phyloP scores from a whole-genome alignment of 768 basidiomycete genomes.

The Leccinum variicolor region DNA sequence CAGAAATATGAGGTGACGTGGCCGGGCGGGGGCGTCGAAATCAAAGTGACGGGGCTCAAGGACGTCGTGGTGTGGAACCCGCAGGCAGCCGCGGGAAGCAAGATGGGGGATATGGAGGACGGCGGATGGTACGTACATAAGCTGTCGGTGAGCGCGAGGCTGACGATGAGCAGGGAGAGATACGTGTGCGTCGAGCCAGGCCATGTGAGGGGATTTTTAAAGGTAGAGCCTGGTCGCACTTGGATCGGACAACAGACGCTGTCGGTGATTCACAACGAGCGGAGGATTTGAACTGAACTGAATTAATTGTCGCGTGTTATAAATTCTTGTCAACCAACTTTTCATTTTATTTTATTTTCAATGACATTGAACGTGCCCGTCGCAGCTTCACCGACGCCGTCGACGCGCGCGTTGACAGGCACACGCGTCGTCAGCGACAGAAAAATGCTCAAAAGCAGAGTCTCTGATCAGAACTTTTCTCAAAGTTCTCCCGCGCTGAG shows the following conservation, averaged over 20 bases:
- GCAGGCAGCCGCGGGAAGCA: conserved; percentile 58
- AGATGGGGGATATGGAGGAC: conserved; percentile 87
- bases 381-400: conserved; percentile 30
- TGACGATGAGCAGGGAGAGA: conserved; percentile 51
- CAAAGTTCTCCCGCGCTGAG: conserved; percentile 6
- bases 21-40: conserved; percentile 51
- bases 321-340: neutral
- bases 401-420: neutral
- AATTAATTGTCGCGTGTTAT: neutral
- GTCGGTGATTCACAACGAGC: conserved; percentile 38
- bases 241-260: conserved; percentile 80
- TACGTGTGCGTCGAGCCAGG: conserved; percentile 95
- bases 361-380: conserved; percentile 6
- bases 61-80: conserved; percentile 98
- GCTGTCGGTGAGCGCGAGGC: neutral
- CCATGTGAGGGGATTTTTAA: conserved; percentile 68
- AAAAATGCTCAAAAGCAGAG: conserved; percentile 44
- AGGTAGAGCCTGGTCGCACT: conserved; percentile 56
- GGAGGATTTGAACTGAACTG: conserved; percentile 11
- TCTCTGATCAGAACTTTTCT: conserved; percentile 48
- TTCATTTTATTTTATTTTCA: neutral
- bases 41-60: conserved; percentile 56
- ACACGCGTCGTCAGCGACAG: conserved; percentile 23
- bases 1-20: conserved; percentile 56
- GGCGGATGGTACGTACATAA: conserved; percentile 66